Percentiles rank a stretch among this genome's conserved stretches.
phyloP scores from a whole-genome alignment of 805 yeast species.

The Candida pini region DNA sequence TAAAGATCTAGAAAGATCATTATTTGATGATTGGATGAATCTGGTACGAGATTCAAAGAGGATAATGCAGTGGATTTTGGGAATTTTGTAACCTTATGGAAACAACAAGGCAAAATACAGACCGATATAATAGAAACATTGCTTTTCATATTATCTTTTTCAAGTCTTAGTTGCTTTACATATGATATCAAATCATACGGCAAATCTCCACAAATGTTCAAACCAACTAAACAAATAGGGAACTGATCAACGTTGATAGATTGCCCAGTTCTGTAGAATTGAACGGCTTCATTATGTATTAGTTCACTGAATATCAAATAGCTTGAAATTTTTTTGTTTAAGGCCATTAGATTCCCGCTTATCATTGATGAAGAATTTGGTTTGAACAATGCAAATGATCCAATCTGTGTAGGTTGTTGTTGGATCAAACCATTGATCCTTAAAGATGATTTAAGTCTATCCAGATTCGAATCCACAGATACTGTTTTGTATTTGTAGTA shows the following conservation, averaged over 20 bases:
- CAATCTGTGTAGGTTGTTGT: constrained; percentile 3
- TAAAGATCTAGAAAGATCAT: constrained; percentile 8
- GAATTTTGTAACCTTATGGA: constrained; percentile 7
- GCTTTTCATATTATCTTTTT: not conserved
- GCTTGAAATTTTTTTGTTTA: constrained; percentile 1
- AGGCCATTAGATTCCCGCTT: constrained; percentile 10
- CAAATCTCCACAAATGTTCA: constrained; percentile 25
- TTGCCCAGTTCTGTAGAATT: constrained; percentile 9
- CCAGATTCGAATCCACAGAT: constrained; percentile 21
- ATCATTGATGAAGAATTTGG: not conserved
- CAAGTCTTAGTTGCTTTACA: constrained; percentile 1
- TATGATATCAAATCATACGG: constrained; percentile 14
- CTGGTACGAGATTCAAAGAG: not conserved
- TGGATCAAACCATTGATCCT: constrained; percentile 19
- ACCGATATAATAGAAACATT: not conserved
- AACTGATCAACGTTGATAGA: not conserved
- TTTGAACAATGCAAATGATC: not conserved
- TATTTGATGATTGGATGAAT: not conserved
- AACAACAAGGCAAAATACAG: constrained; percentile 19
- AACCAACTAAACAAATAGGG: constrained; percentile 12
- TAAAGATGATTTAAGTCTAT: constrained; percentile 15
- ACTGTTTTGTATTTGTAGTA: constrained; percentile 10
- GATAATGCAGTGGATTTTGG: constrained; percentile 8
- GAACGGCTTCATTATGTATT: constrained; percentile 1
- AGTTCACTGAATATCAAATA: not conserved